Conservation (phyloP, 805 yeast species). For the Metschnikowia shivogae region DNA sequence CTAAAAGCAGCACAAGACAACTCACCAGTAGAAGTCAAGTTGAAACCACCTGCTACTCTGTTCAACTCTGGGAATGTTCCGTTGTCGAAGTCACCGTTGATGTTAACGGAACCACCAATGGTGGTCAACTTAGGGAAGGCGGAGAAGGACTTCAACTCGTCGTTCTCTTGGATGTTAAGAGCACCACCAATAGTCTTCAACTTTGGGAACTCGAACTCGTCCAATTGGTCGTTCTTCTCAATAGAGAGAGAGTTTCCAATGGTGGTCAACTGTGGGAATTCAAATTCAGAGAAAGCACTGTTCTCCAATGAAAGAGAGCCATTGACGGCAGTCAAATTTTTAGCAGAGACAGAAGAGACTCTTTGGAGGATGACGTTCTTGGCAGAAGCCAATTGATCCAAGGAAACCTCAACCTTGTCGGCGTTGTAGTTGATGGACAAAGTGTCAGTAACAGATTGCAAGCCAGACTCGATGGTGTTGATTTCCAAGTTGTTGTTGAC, state of each 20-base stretch:
- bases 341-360: slow-evolving; percentile 67
- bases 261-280: slow-evolving; percentile 48
- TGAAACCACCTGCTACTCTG: slow-evolving; percentile 90
- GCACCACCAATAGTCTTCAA: slow-evolving; percentile 88
- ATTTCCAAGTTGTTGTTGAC: slow-evolving; percentile 89
- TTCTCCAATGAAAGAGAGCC: slow-evolving; percentile 77
- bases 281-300: slow-evolving; percentile 58
- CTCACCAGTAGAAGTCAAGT: slow-evolving; percentile 69
- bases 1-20: slow-evolving; percentile 80
- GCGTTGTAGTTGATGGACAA: slow-evolving; percentile 85
- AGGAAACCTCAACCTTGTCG: slow-evolving; percentile 61
- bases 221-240: slow-evolving; percentile 68
- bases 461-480: slow-evolving; percentile 64
- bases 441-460: slow-evolving; percentile 68
- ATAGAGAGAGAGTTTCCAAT: slow-evolving; percentile 83
- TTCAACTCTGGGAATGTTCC: slow-evolving; percentile 71
- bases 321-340: slow-evolving; percentile 66
- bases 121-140: slow-evolving; percentile 72
- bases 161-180: slow-evolving; percentile 83
- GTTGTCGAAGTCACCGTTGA: slow-evolving; percentile 75
- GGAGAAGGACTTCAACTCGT: slow-evolving; percentile 56
- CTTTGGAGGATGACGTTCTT: slow-evolving; percentile 84
- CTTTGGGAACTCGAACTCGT: slow-evolving; percentile 61
- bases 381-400: slow-evolving; percentile 75
- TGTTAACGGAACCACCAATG: slow-evolving; percentile 83